These are phyloP conservation scores for Apiotrichum akiyoshidainum DNA, from an alignment of 1,284 basidiomycete genomes.

Conservation along the genomic window DNA sequence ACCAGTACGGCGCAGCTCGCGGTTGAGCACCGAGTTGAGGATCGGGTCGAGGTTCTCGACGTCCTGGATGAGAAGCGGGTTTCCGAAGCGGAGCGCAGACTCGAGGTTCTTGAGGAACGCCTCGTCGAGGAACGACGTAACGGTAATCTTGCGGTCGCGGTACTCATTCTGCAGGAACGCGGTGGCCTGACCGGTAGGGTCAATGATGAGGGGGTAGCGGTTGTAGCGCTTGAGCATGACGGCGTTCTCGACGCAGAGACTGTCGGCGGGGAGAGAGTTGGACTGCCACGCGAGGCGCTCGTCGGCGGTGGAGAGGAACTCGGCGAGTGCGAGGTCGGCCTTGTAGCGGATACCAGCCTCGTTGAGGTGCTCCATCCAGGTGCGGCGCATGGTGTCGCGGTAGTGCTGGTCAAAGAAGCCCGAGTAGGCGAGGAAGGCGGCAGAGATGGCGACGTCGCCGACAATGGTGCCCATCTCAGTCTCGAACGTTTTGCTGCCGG, in stretches of 20 bases:
- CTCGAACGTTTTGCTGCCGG: slow-evolving; percentile 92
- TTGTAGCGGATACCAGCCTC: slow-evolving; percentile 94
- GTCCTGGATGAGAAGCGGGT: slow-evolving; percentile 94
- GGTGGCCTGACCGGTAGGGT: slow-evolving; percentile 98
- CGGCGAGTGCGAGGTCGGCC: slow-evolving; percentile 82
- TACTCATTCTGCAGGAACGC: slow-evolving; percentile 92
- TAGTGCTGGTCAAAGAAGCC: slow-evolving; percentile 99
- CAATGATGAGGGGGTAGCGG: slow-evolving; percentile 96
- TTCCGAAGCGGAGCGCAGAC: slow-evolving; percentile 97
- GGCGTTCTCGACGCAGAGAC: slow-evolving; percentile 94
- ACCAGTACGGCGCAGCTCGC: slow-evolving; percentile 89
- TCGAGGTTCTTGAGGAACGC: slow-evolving; percentile 98
- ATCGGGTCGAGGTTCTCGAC: slow-evolving; percentile 98
- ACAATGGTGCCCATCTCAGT: slow-evolving; percentile 98
- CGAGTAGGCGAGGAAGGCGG: slow-evolving; percentile 93
- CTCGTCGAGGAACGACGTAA: slow-evolving; percentile 97
- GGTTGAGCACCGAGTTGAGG: slow-evolving; percentile 95
- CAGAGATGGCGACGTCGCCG: slow-evolving; percentile 92
- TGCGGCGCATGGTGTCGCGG: slow-evolving; percentile 94
- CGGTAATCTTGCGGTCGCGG: slow-evolving; percentile 92
- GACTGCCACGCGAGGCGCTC: slow-evolving; percentile 95
- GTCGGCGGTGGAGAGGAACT: slow-evolving; percentile 96
- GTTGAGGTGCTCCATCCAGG: slow-evolving; percentile 83
- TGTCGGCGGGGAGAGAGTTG: slow-evolving; percentile 89
- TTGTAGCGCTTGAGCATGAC: slow-evolving; percentile 99